Evolutionary conservation across 129 eudicot genomes (phyloP), one percentile per base, ranked within the genome.

Genomic region (Pseudognaphalium luteoalbum): DNA sequence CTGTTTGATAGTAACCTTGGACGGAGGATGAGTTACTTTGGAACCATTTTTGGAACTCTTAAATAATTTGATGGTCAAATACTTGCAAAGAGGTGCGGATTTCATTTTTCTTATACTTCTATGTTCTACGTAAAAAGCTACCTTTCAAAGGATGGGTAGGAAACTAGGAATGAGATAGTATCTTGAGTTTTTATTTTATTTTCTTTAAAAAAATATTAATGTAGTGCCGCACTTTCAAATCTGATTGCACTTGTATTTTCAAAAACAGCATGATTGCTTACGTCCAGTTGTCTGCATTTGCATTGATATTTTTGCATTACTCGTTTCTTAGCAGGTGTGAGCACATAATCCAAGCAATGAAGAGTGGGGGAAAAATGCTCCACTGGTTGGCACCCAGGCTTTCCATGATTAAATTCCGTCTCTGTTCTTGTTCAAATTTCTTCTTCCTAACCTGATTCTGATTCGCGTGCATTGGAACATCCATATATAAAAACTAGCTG

Each of bases 21-120:
- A 47, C 5, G 41, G 37, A 47, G 28, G 41, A 44, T 44, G 21
- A 58, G 14, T 19, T 73, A 47, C 68, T 73, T 57, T 57, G 62
- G 44, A 73, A 44, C n/a, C 80, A 33, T 14, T 47, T 76, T 64
- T 76, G 52, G 80, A 65, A 58, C n/a, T 14, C 68, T 63, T 35
- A 2, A 32, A 39, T 32, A 72, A 34, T 72, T 8, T 57, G 7
- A 20, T 57, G 67, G 67, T 56, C 35, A 1, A 20, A n/a, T 50
- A 10, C 28, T 35, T 30, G 47, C 29, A 66, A 35, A 1, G 28
- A 71, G 76, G 76, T 71, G 17, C 7, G 16, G 76, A 32, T 71
- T 54, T 54, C 0, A 5, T 9, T 52, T 1, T 29, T 16, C 17
- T 52, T 52, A n/a, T 71, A 71, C 64, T 52, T 71, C 17, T 50